Base-by-base conservation (phyloP, 306 rosid genomes). In the Senna siamea region DNA sequence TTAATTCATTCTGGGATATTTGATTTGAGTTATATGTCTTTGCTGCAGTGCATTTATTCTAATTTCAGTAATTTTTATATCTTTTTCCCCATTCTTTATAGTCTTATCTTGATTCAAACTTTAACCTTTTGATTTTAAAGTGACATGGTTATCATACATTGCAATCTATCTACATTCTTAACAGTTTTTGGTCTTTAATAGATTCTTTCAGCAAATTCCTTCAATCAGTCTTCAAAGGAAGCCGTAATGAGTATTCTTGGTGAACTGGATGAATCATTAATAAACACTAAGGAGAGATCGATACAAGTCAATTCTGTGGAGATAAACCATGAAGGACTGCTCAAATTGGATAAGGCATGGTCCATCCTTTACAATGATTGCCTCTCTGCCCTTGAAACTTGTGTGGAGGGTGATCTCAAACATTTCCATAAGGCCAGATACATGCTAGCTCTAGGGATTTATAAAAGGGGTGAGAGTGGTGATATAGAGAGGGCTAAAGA, bases 361-460 rank as follows among this genome's bases (percentile, higher is more conserved):
- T 73, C 83, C 78, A 76, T 88, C 87, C 96, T 93, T 80, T 89
- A 93, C 84, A 85, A 75, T 13, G 98, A 93, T 80, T 93, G 98
- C 72, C 84, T 93, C 69, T 86, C 90, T 70, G 98, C 93, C 28
- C 97, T 93, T 57, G 96, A 91, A 87, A 82, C 94, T 30, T 93
- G 98, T 83, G 91, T 91, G 65, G 98, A 93, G 78, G 98, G 98
- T 76, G 97, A 93, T 80, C 96, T 93, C 70, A 93, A 93, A 71
- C 98, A 93, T 89, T 93, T 86, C 80, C 98, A 93, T 62, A 93
- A 93, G 90, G 98, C 96, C 72, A 91, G 98, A 88, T 93, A 91
- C 89, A 87, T 92, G 88, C 89, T 91, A 56, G 96, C 98, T 76
- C 94, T 85, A 77, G 97, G 97, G 73, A 84, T 89, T 73, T 88